These are phyloP conservation scores for Lecanosticta acicola DNA, from an alignment of 2,329 filamentous ascomycete species.

Conservation along the genomic window DNA sequence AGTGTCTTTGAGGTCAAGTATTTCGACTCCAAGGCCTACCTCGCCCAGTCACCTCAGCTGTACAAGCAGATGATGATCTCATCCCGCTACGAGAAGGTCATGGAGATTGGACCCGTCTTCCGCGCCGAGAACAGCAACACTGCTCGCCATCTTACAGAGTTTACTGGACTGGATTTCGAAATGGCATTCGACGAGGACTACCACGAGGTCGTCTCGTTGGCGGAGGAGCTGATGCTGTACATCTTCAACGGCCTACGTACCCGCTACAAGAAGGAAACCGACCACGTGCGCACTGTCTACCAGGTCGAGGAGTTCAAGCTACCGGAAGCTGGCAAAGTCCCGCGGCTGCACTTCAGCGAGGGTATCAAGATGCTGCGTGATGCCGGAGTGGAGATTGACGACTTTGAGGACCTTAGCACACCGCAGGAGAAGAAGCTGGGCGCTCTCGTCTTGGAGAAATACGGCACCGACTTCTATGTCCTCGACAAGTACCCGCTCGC, in stretches of 20 bases:
- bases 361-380: slow-evolving; percentile 71
- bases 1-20: slow-evolving; percentile 90
- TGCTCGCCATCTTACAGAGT: slow-evolving; percentile 79
- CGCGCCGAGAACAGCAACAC: slow-evolving; percentile 83
- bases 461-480: slow-evolving; percentile 91
- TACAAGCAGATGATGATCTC: slow-evolving; percentile 87
- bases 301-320: slow-evolving; percentile 73
- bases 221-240: slow-evolving; percentile 68
- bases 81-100: slow-evolving; percentile 69
- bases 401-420: slow-evolving; percentile 74
- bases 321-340: slow-evolving; percentile 66
- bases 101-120: slow-evolving; percentile 75
- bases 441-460: slow-evolving; percentile 78
- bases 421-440: slow-evolving; percentile 87
- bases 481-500: slow-evolving; percentile 91
- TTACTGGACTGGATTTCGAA: slow-evolving; percentile 82
- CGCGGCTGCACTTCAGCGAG: slow-evolving; percentile 71
- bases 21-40: slow-evolving; percentile 75
- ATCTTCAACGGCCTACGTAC: slow-evolving; percentile 71
- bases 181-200: slow-evolving; percentile 82
- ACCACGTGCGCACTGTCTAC: slow-evolving; percentile 66
- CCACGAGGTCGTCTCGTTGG: slow-evolving; percentile 64
- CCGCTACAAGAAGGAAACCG: slow-evolving; percentile 65
- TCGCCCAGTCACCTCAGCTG: slow-evolving; percentile 77
- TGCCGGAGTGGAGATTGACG: slow-evolving; percentile 67